Percentiles rank a stretch among this genome's conserved stretches.
phyloP scores from a whole-genome alignment of 1,284 basidiomycete genomes.

The Coriolopsis trogii region DNA sequence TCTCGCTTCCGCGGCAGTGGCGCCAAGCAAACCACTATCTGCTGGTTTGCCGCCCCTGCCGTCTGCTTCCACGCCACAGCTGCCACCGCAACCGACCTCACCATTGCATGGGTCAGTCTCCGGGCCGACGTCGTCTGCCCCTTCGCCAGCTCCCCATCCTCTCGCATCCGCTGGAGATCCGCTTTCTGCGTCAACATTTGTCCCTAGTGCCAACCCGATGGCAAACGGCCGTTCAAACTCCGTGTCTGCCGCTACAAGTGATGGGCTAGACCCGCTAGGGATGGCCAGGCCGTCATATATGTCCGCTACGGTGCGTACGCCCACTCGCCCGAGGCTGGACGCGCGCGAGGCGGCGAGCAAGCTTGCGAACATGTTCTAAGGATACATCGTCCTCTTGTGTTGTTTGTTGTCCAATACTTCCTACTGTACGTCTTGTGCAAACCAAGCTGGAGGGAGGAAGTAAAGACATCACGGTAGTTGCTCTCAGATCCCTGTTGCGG shows the following conservation, averaged over 20 bases:
- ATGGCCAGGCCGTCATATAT: slow-evolving; percentile 58
- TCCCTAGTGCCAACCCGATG: slow-evolving; percentile 9
- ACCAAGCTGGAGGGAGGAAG: too few relatives aligned
- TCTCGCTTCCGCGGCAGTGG: slow-evolving; percentile 25
- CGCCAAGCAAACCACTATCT: slow-evolving; percentile 5
- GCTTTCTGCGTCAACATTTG: slow-evolving; percentile 22
- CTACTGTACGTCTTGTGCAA: background rate
- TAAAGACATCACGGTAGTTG: too few relatives aligned
- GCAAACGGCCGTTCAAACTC: slow-evolving; percentile 26
- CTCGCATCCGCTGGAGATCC: slow-evolving; percentile 22
- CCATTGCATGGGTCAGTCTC: slow-evolving; percentile 26
- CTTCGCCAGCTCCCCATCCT: slow-evolving; percentile 23
- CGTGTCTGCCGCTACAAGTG: slow-evolving; percentile 27
- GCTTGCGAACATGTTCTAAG: slow-evolving; percentile 82
- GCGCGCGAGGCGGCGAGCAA: slow-evolving; percentile 85
- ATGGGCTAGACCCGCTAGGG: slow-evolving; percentile 63
- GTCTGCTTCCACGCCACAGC: slow-evolving; percentile 16
- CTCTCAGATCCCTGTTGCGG: too few relatives aligned
- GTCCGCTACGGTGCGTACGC: slow-evolving; percentile 68
- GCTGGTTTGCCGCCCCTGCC: slow-evolving; percentile 16
- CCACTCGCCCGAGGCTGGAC: slow-evolving; percentile 70
- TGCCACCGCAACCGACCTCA: slow-evolving; percentile 23
- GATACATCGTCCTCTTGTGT: background rate
- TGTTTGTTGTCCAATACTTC: too few relatives aligned
- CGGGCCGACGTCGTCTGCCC: slow-evolving; percentile 8